These are phyloP conservation scores for Paraphaeosphaeria sporulosa DNA, from an alignment of 2,329 filamentous ascomycete genomes.

Conservation along the genomic window DNA sequence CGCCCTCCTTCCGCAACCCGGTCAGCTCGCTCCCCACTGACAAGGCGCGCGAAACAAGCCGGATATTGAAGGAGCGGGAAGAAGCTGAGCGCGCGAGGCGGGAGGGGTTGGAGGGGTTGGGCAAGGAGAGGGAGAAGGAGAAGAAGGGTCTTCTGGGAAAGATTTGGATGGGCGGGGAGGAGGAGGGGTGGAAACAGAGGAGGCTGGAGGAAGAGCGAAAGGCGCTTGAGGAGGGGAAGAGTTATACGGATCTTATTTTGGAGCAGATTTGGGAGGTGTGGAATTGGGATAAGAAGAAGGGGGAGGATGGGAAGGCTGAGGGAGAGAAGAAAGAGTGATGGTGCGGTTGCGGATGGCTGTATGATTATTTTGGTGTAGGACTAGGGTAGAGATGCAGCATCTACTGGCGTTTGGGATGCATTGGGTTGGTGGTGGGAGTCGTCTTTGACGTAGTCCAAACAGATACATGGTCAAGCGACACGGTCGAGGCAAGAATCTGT, in stretches of 20 bases:
- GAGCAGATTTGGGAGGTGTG: conserved; percentile 59
- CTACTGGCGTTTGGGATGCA: not conserved
- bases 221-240: conserved; percentile 48
- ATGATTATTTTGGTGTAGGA: conserved; percentile 12
- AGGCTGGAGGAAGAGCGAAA: conserved; percentile 55
- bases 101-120: conserved; percentile 40
- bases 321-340: conserved; percentile 32
- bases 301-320: conserved; percentile 30
- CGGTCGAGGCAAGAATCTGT: not conserved
- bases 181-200: conserved; percentile 55
- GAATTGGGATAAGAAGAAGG: conserved; percentile 52
- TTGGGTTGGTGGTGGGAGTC: not conserved
- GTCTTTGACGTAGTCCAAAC: not conserved
- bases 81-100: conserved; percentile 41
- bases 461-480: not conserved
- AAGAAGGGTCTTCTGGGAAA: conserved; percentile 40
- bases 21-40: conserved; percentile 46
- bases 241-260: conserved; percentile 53
- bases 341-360: conserved; percentile 6
- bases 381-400: not conserved
- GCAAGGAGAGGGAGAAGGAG: conserved; percentile 27
- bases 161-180: conserved; percentile 51
- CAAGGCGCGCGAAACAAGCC: conserved; percentile 42
- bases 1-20: conserved; percentile 5
- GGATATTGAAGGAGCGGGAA: conserved; percentile 48